These are phyloP conservation scores for Ceratocystis smalleyi DNA, from an alignment of 2,329 filamentous ascomycete genomes.

Conservation along the genomic window DNA sequence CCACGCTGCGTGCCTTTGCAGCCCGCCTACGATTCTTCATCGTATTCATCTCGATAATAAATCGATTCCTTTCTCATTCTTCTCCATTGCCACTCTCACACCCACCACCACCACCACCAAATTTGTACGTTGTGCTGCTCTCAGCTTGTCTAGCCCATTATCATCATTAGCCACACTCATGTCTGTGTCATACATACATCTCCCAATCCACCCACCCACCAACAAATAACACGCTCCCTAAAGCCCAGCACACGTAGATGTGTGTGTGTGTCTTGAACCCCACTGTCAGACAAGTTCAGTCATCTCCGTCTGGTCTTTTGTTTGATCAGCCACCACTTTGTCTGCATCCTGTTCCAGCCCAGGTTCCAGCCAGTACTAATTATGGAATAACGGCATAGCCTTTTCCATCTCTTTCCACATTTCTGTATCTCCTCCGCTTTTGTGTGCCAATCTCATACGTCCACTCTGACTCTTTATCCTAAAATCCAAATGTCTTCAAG, in stretches of 20 bases:
- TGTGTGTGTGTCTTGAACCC: not conserved
- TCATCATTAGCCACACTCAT: too few relatives aligned
- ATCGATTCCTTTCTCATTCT: not conserved
- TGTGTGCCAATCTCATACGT: not conserved
- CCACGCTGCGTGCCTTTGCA: not conserved
- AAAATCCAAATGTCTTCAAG: too few relatives aligned
- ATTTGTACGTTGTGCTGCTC: not conserved
- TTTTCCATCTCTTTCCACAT: not conserved
- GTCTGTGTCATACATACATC: too few relatives aligned
- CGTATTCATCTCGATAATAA: not conserved
- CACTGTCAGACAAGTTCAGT: not conserved
- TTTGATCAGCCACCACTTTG: conserved; percentile 2
- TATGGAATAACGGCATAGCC: conserved; percentile 2
- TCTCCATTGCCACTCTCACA: not conserved
- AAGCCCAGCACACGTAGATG: too few relatives aligned
- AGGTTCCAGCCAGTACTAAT: not conserved
- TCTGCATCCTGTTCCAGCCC: not conserved
- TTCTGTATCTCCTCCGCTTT: not conserved
- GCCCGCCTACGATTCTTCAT: not conserved
- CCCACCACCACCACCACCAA: not conserved
- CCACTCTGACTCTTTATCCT: not conserved
- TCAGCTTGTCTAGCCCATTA: not conserved
- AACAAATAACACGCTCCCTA: too few relatives aligned
- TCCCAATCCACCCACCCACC: too few relatives aligned
- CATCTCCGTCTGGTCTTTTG: not conserved